These are phyloP conservation scores for Ogataea hybrid DNA, from an alignment of 1,139 yeast genomes.

Conservation along the genomic window DNA sequence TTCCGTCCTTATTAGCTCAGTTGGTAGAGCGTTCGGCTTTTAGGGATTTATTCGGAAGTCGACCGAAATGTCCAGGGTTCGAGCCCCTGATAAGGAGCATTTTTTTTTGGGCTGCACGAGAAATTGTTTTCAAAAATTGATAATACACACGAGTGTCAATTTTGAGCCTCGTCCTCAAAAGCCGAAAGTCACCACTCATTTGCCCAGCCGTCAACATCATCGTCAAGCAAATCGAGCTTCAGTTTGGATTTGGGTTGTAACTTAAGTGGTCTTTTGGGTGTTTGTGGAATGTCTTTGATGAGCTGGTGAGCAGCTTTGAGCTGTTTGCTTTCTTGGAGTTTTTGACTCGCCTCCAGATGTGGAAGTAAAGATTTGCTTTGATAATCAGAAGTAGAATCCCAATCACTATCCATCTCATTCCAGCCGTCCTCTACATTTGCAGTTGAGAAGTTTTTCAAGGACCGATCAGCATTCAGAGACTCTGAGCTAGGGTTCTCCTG, in stretches of 20 bases:
- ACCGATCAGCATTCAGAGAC: constrained; percentile 13
- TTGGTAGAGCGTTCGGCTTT: constrained; percentile 53
- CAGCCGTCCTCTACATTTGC: constrained; percentile 4
- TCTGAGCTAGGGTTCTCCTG: constrained; percentile 5
- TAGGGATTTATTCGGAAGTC: constrained; percentile 32
- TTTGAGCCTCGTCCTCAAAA: too few species aligned
- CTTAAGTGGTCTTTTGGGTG: constrained; percentile 21
- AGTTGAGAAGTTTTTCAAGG: constrained; percentile 14
- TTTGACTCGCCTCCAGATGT: too few species aligned
- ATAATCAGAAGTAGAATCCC: too few species aligned
- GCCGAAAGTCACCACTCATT: constrained; percentile 39
- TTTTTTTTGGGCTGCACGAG: constrained; percentile 14
- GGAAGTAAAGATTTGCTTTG: too few species aligned
- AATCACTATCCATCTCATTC: background rate
- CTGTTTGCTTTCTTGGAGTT: too few species aligned
- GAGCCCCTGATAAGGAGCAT: constrained; percentile 45
- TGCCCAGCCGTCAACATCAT: constrained; percentile 52
- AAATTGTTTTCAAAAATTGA: too few species aligned
- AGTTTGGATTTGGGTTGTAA: constrained; percentile 26
- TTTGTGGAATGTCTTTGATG: constrained; percentile 11
- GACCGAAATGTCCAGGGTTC: constrained; percentile 50
- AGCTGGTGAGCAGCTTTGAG: background rate
- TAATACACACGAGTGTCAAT: too few species aligned
- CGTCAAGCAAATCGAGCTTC: constrained; percentile 38
- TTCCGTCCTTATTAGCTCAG: constrained; percentile 42